Base-by-base conservation (phyloP, 2,329 filamentous ascomycete genomes). In the Aureobasidium pullulans region DNA sequence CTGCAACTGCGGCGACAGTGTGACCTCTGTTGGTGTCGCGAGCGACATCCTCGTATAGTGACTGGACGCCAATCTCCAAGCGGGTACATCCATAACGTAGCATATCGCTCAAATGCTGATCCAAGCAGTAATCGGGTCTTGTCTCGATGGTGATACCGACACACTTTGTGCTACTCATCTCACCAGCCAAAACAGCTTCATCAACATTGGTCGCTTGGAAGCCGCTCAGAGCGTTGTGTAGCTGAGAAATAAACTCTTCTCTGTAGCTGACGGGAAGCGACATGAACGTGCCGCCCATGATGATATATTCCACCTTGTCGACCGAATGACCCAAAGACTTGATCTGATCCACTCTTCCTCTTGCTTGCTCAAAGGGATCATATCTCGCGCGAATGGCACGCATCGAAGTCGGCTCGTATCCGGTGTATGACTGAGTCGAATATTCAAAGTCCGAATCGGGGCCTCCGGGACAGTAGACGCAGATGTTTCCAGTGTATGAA, bases 201-300 rank as follows among this genome's bases (percentile, higher is more conserved):
- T 99, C 93, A 11, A 99, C 94, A 63, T 95, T 90, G 43, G 86
- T 87, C 0, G 92, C 96, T 68, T 96, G 90, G 71, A 99, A 99
- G 7, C 94, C 94, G 65, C 91, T 96, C 7, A 99, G 83, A 1
- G 94, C 94, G 70, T 99, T 99, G 76, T 99, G 94, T 53, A 99
- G 81, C 70, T 96, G 93, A 1, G 91, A 88, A 61, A 99, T 96
- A 69, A 99, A 99, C 60, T 89, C 85, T 62, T 99, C 90, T 31
- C 94, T 82, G 73, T 99, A 99, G 28, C 87, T 85, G 68, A 91
- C 86, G 8, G 93, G 82, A 29, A 99, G 76, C 2, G 93, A 97
- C 95, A 99, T 99, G 75, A 99, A 99, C 0, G 94, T 99, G 65
- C 94, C 94, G 62, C 94, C 94, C 94, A 99, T 99, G 71, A 99